Conservation (phyloP, 2,329 filamentous ascomycete genomes). For the Colletotrichum sublineola region DNA sequence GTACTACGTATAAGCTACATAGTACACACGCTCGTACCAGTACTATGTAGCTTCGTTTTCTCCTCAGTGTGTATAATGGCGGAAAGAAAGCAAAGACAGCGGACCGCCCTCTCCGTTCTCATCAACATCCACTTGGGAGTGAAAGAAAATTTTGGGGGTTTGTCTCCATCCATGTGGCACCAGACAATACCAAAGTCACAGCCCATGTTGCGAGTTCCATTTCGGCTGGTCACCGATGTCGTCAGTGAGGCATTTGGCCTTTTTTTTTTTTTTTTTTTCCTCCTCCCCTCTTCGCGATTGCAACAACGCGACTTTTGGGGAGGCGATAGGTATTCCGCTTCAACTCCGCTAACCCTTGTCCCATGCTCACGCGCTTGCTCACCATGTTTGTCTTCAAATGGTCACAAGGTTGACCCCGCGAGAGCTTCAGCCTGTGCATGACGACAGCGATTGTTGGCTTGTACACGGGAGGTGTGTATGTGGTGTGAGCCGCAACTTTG, state of each 20-base stretch:
- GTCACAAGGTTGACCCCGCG: conserved; percentile 30
- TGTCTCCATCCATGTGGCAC: conserved; percentile 32
- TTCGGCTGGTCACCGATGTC: conserved; percentile 30
- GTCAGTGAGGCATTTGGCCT: conserved; percentile 39
- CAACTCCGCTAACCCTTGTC: conserved; percentile 9
- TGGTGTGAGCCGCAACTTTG: conserved; percentile 8
- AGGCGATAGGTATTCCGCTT: conserved; percentile 11
- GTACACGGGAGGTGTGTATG: conserved; percentile 4
- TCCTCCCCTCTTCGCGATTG: conserved; percentile 7
- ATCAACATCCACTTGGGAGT: conserved; percentile 9
- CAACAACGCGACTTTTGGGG: conserved; percentile 19
- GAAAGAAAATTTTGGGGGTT: neutral
- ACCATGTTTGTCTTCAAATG: conserved; percentile 22
- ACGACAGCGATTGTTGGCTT: neutral
- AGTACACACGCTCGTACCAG: too few species aligned
- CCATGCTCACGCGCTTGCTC: conserved; percentile 3
- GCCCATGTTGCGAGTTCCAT: conserved; percentile 27
- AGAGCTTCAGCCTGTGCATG: conserved; percentile 12
- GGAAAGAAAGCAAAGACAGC: neutral
- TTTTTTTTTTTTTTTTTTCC: neutral
- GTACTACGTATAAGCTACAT: neutral
- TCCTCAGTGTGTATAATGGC: conserved; percentile 6
- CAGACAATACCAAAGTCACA: conserved; percentile 20
- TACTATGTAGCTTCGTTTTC: conserved; percentile 1
- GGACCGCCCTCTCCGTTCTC: conserved; percentile 4